Evolutionary conservation across 306 rosid species (phyloP), one percentile per base, ranked within the genome.

Genomic region (Prinsepia uniflora): DNA sequence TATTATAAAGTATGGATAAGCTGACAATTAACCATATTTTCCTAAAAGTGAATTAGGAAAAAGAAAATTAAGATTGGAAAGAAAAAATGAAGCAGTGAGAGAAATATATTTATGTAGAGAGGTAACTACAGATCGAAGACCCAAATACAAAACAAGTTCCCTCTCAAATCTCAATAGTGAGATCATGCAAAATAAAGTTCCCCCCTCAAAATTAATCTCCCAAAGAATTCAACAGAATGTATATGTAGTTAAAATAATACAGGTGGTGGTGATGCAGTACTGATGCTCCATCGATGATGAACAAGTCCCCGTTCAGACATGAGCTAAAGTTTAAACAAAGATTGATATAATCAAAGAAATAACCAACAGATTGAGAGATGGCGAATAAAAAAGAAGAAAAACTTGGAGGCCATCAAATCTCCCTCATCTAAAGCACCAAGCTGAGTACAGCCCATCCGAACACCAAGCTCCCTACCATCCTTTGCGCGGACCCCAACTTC

Each of bases 141-240:
- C 54, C 61, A 52, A 48, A 58, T 75, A 70, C 50, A 80, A 75
- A 57, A 70, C 42, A 69, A 69, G 18, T 45, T 7, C 50, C 39
- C 74, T 24, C 57, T 24, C 30, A 24, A 24, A 24, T 72, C 58
- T 73, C 70, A 68, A 24, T 40, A 50, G 67, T 36, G 71, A 75
- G 48, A 52, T 52, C 30, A 24, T 24, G 30, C 22, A 63, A 66
- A 81, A 70, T 76, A 80, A 74, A 79, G 48, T 73, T 74, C n/a
- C 72, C 72, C 81, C 81, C 80, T 75, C 70, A 86, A 81, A 73
- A 24, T 24, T 24, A 72, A 64, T 81, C 79, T 78, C 79, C 78
- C 83, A 85, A 85, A 90, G 92, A 90, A 90, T 90, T 80, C 88
- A 82, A 85, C 78, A 78, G 43, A 85, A 71, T 75, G 80, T 79